These are phyloP conservation scores for Carex kokanica DNA, from an alignment of 176 grass and related monocot species.

Conservation along the genomic window DNA sequence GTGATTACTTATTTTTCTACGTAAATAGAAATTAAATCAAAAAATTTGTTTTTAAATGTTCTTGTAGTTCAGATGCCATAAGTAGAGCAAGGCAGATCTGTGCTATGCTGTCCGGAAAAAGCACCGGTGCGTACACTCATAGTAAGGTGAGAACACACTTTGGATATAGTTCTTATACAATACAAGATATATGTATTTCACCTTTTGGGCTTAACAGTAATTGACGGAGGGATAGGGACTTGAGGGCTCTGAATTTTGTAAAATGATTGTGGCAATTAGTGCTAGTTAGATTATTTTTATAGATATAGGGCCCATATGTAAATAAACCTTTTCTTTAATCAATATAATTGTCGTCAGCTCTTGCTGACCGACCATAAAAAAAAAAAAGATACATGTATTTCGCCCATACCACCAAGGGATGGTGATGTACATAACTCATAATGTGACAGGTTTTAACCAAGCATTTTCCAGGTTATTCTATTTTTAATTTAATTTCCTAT, in stretches of 20 bases:
- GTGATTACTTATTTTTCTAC: background rate
- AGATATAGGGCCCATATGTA: too few relatives aligned
- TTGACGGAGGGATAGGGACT: too few relatives aligned
- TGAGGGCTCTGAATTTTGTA: too few relatives aligned
- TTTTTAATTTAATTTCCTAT: background rate
- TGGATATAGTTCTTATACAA: background rate
- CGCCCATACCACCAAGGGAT: background rate
- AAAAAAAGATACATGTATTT: too few relatives aligned
- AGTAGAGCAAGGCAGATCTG: conserved; percentile 45
- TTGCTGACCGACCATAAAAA: too few relatives aligned
- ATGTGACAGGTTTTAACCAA: background rate
- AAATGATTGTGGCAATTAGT: too few relatives aligned
- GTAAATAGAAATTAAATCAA: background rate
- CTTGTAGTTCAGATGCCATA: conserved; percentile 49
- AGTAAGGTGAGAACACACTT: conserved; percentile 30
- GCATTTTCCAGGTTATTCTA: background rate
- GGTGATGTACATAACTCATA: background rate
- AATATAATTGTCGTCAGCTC: too few relatives aligned
- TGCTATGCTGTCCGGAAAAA: conserved; percentile 37
- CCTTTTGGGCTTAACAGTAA: too few relatives aligned
- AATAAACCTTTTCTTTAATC: too few relatives aligned
- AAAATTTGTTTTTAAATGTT: background rate
- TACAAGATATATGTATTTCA: background rate
- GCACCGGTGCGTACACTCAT: conserved; percentile 53
- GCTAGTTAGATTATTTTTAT: too few relatives aligned